Base-by-base conservation (phyloP, 805 yeast genomes). In the Metschnikowia koreensis region DNA sequence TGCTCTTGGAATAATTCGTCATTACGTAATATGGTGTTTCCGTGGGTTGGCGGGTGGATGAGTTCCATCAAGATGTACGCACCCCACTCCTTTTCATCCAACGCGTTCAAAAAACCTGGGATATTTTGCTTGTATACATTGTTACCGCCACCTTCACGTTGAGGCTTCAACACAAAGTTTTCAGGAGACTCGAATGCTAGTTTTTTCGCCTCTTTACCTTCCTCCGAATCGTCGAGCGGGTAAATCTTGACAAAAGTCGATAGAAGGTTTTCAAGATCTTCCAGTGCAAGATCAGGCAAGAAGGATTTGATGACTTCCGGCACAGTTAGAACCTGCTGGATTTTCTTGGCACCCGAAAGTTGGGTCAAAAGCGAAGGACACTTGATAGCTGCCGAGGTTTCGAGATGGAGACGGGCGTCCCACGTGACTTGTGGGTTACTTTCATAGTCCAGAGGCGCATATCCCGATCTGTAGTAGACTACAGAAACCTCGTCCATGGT, bases 121-220 rank as follows among this genome's bases (percentile, higher is more conserved):
- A 94, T 94, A 60, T 89, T 87, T 37, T 83, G 82, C 62, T 89
- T 88, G 70, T 94, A 94, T 49, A 94, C 81, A 66, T 94, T 94
- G 68, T 94, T 91, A 16, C 99, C 99, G 43, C 99, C 99, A 38
- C 99, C 99, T 74, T 94, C 99, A 73, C 99, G 81, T 70, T 94
- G 99, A 4, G 99, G 99, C 65, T 94, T 94, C 60, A 94, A 76
- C 1, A 94, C 99, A 66, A 75, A 94, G 26, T 79, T 76, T 48
- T 81, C 82, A 0, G 97, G 93, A 1, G 68, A 54, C 55, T 81
- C 83, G 44, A 86, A 72, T 1, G 96, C 96, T 42, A 89, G 67
- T 53, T 78, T 70, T 52, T 80, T 82, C 6, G 94, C 97, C 37
- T 62, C 51, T 41, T 61, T 58, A 3, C 97, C 97, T 34, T 77